Conservation (phyloP, 2,329 filamentous ascomycete species). For the Pseudocercospora macadamiae region DNA sequence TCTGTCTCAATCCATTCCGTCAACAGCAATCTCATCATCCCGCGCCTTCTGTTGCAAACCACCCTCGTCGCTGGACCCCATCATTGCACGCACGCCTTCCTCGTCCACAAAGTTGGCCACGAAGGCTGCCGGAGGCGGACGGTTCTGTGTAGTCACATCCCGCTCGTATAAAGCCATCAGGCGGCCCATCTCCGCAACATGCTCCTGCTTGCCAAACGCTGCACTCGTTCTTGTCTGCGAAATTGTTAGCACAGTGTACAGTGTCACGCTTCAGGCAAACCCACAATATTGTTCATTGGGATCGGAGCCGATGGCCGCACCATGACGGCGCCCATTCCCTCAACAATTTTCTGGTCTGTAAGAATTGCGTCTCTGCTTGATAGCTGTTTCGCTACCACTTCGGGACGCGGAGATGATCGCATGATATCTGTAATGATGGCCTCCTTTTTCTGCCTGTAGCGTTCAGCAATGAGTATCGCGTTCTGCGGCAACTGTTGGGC, state of each 20-base stretch:
- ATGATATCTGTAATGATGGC: neutral
- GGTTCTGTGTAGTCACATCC: conserved; percentile 8
- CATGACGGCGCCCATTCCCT: neutral
- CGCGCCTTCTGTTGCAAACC: too few relatives aligned
- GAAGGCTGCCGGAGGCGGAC: conserved; percentile 1
- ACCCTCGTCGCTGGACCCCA: too few relatives aligned
- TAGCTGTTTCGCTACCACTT: neutral
- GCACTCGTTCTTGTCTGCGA: neutral
- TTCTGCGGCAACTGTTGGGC: conserved; percentile 12
- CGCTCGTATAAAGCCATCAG: conserved; percentile 13
- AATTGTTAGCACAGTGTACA: neutral
- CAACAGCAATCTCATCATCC: neutral
- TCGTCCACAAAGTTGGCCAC: conserved; percentile 5
- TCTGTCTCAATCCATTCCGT: too few relatives aligned
- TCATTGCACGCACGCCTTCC: neutral
- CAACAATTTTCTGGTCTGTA: neutral
- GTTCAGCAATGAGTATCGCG: conserved; percentile 14
- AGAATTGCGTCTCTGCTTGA: neutral
- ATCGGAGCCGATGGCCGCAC: neutral
- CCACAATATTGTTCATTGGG: neutral
- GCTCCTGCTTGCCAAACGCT: conserved; percentile 17
- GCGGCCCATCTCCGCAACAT: conserved; percentile 14
- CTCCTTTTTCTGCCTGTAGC: conserved; percentile 3
- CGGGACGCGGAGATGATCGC: neutral
- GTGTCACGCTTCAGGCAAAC: neutral